A percentile compares a stretch with the other conserved stretches of the same genome.
phyloP scores from a whole-genome alignment of 345 rosid genomes.

The Lepidium aucheri region DNA sequence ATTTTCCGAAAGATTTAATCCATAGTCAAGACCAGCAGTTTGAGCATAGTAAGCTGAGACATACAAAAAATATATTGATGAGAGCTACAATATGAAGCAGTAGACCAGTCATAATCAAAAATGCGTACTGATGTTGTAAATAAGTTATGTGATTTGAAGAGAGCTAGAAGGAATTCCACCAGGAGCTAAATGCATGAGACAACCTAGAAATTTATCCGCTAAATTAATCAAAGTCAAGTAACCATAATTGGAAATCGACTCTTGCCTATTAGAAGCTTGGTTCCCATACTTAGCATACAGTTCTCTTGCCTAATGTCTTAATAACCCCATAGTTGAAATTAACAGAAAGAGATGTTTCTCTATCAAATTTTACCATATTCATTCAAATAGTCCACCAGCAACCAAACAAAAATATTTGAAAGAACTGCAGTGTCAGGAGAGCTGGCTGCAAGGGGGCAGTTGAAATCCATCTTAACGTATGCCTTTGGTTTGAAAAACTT shows the following conservation, averaged over 20 bases:
- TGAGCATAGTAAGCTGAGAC: constrained; percentile 79
- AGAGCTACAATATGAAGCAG: neutral
- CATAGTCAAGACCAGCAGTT: constrained; percentile 70
- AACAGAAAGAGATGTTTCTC: neutral
- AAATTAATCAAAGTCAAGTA: neutral
- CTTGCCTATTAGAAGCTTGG: neutral
- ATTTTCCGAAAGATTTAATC: constrained; percentile 31
- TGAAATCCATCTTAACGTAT: constrained; percentile 59
- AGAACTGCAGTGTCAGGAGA: constrained; percentile 69
- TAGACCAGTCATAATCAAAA: neutral
- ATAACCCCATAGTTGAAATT: neutral
- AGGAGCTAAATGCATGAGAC: neutral
- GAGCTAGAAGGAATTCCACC: neutral
- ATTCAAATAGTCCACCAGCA: constrained; percentile 77
- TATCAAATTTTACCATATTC: constrained; percentile 59
- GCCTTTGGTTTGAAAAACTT: constrained; percentile 72
- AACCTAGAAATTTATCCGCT: neutral
- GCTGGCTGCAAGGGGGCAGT: constrained; percentile 54
- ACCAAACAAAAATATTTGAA: constrained; percentile 47
- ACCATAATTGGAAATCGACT: neutral
- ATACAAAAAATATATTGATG: neutral
- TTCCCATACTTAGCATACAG: neutral
- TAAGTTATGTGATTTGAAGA: neutral
- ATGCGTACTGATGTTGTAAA: neutral
- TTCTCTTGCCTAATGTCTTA: neutral